Conservation (phyloP, 208 protist species). For the Trypanosoma brucei region DNA sequence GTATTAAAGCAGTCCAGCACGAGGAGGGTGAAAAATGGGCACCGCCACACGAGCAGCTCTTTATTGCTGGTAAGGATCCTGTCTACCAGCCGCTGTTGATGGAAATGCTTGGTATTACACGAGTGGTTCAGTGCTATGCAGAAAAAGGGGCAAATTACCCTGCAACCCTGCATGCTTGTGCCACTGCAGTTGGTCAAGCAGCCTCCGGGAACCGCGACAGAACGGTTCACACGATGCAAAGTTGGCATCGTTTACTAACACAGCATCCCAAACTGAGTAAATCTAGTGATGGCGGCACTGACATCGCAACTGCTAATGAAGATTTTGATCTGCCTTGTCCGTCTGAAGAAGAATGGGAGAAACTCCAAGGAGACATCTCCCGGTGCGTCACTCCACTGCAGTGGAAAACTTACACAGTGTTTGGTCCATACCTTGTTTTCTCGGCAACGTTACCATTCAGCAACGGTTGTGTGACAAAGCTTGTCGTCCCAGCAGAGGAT, state of each 20-base stretch:
- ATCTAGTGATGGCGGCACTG: too few species aligned
- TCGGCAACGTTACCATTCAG: conserved; percentile 40
- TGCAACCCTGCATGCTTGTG: background rate
- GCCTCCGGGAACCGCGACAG: conserved; percentile 7
- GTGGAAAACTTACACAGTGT: conserved; percentile 9
- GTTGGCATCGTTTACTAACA: conserved; percentile 18
- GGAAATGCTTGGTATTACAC: conserved; percentile 47
- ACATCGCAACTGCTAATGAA: background rate
- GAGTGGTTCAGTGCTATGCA: conserved; percentile 72
- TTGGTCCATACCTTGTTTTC: conserved; percentile 26
- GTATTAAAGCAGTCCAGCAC: background rate
- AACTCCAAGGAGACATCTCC: background rate
- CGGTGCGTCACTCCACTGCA: conserved; percentile 13
- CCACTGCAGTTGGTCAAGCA: background rate
- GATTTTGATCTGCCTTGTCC: conserved; percentile 4
- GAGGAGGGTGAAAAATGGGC: conserved; percentile 2
- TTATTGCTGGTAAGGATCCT: conserved; percentile 68
- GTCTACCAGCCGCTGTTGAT: conserved; percentile 70
- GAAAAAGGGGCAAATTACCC: conserved; percentile 13
- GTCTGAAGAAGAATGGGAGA: conserved; percentile 11
- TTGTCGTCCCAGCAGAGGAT: conserved; percentile 65
- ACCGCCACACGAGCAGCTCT: conserved; percentile 21
- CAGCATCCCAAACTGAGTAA: conserved; percentile 5
- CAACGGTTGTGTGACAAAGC: conserved; percentile 40
- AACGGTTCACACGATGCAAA: conserved; percentile 6